Percentiles rank a stretch among this genome's conserved stretches.
Evolutionary conservation across 306 rosid genomes (phyloP).

Genomic region (Purshia tridentata): DNA sequence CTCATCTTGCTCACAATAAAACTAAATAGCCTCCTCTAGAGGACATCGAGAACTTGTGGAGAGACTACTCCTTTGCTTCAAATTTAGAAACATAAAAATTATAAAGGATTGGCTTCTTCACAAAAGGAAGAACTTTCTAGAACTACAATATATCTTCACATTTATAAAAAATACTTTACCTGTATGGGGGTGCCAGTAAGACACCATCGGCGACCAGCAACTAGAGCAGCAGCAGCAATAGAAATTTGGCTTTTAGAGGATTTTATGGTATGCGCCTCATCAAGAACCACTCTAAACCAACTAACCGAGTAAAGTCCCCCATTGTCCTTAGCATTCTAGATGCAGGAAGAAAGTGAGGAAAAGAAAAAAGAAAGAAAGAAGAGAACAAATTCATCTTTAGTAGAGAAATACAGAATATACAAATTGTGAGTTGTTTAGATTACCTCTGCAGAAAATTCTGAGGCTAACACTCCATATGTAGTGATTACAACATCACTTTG

Average conservation of each 20-base stretch:
- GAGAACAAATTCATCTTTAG: conserved; percentile 19
- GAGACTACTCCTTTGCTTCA: neutral
- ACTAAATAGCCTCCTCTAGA: neutral
- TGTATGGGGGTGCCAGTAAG: conserved; percentile 98
- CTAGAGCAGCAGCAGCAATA: conserved; percentile 69
- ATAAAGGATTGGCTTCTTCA: neutral
- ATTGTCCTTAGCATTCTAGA: conserved; percentile 65
- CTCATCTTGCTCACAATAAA: no score
- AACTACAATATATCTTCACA: neutral
- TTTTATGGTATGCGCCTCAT: conserved; percentile 91
- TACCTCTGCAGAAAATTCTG: conserved; percentile 87
- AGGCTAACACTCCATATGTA: conserved; percentile 82
- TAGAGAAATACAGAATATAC: conserved; percentile 14
- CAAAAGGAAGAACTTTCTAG: neutral
- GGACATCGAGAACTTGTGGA: neutral
- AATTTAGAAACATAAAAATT: neutral
- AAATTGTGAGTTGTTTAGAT: conserved; percentile 28
- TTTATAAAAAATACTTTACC: conserved; percentile 36
- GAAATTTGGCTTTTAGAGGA: conserved; percentile 95
- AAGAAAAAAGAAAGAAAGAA: conserved; percentile 22
- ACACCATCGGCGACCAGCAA: conserved; percentile 92
- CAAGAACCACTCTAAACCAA: conserved; percentile 96
- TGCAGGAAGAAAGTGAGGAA: conserved; percentile 14
- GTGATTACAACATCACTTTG: conserved; percentile 84
- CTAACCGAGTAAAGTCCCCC: conserved; percentile 80